Percentiles rank a stretch among this genome's conserved stretches.
Conservation (phyloP, 805 yeast species). For the Sporopachydermia lactativora region DNA sequence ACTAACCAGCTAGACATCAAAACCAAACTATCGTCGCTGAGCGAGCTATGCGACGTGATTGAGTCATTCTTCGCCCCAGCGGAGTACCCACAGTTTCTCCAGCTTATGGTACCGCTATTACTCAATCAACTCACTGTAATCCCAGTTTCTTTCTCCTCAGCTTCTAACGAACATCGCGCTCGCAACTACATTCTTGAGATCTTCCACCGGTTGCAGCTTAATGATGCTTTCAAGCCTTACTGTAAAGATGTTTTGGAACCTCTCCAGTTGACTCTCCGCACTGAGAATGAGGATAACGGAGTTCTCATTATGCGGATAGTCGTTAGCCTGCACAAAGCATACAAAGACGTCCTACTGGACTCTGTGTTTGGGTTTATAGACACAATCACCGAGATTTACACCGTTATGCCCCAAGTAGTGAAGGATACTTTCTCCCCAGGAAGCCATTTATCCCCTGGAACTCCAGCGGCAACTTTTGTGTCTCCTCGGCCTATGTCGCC, state of each 20-base stretch:
- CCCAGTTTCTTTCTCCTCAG: constrained; percentile 56
- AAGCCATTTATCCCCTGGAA: constrained; percentile 7
- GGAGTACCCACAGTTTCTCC: constrained; percentile 68
- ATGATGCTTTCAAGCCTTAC: constrained; percentile 65
- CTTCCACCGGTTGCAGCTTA: constrained; percentile 68
- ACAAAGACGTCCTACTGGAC: constrained; percentile 49
- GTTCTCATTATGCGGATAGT: constrained; percentile 78
- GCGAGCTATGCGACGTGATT: constrained; percentile 76
- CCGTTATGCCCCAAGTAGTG: constrained; percentile 65
- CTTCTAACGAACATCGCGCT: constrained; percentile 56
- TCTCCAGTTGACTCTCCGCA: constrained; percentile 43
- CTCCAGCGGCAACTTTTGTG: constrained; percentile 14
- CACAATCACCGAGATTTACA: constrained; percentile 61
- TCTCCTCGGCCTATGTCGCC: constrained; percentile 29
- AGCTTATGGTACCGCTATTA: constrained; percentile 57
- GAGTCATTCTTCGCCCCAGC: constrained; percentile 72
- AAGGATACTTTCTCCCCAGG: constrained; percentile 44
- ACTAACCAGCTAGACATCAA: constrained; percentile 48
- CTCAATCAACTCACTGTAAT: constrained; percentile 45
- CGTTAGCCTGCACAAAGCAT: constrained; percentile 75
- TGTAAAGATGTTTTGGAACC: constrained; percentile 44
- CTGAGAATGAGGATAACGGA: constrained; percentile 93
- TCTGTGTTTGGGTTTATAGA: constrained; percentile 71
- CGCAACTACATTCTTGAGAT: constrained; percentile 68
- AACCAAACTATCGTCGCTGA: constrained; percentile 50